These are phyloP conservation scores for Fusarium sp. DNA, from an alignment of 2,329 filamentous ascomycete genomes.

Conservation along the genomic window DNA sequence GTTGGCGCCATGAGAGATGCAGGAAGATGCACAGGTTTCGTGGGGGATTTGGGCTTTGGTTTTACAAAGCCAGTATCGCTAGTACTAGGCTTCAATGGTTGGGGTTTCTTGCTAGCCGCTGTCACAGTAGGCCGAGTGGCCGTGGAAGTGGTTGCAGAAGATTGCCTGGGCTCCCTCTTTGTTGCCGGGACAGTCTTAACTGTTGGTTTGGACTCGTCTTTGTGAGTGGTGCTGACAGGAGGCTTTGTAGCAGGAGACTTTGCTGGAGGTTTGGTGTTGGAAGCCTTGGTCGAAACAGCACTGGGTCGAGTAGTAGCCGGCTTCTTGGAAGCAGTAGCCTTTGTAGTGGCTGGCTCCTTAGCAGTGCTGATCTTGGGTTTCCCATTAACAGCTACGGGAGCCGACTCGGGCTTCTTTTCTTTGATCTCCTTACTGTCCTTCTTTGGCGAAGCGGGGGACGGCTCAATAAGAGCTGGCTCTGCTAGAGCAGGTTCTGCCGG, in stretches of 20 bases:
- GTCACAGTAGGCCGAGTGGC: constrained; percentile 50
- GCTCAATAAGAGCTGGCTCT: background rate
- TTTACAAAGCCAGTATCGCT: constrained; percentile 63
- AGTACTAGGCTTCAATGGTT: constrained; percentile 56
- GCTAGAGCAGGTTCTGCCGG: constrained; percentile 24
- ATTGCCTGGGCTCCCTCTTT: constrained; percentile 53
- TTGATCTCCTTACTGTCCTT: constrained; percentile 16
- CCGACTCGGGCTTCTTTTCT: constrained; percentile 18
- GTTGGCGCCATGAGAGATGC: constrained; percentile 77
- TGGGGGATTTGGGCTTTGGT: constrained; percentile 75
- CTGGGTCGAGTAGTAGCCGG: constrained; percentile 36
- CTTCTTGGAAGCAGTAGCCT: constrained; percentile 37
- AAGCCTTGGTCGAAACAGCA: constrained; percentile 44
- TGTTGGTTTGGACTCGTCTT: constrained; percentile 48
- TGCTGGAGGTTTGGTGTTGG: constrained; percentile 33
- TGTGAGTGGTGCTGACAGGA: constrained; percentile 43
- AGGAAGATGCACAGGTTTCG: constrained; percentile 74
- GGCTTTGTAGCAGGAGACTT: constrained; percentile 45
- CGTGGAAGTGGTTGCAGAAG: constrained; percentile 42
- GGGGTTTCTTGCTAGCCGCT: constrained; percentile 58
- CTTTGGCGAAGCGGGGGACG: constrained; percentile 21
- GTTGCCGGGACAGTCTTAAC: constrained; percentile 45
- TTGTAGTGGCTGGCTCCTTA: constrained; percentile 34
- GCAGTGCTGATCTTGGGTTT: constrained; percentile 44
- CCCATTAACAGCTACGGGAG: constrained; percentile 38